Evolutionary conservation across 1,284 basidiomycete species (phyloP), one percentile per base, ranked within the genome.

Genomic region (Fomitopsis palustris): DNA sequence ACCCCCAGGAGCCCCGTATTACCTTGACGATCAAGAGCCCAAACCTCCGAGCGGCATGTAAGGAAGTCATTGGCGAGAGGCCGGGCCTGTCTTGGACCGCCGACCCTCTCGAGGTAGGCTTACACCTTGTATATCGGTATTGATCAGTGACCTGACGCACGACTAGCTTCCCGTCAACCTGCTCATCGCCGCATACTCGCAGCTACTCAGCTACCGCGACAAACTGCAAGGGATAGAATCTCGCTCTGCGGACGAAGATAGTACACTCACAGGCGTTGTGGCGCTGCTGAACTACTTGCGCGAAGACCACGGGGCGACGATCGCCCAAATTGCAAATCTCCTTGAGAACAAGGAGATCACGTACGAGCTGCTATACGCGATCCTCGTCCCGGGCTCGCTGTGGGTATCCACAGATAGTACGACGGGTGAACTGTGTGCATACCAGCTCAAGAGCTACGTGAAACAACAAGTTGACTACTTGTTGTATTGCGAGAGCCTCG

Each of bases 71-170:
- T 56, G 66, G 75, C 61, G 74, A 76, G 1, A 79, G 80, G 71
- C 79, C 78, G 12, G 82, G 82, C 17, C 69, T 84, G 12, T 84
- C 83, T 1, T 85, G 83, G 83, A 79, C 81, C 51, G 67, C 77
- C 1, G 78, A 83, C 25, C 81, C 81, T 3, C 70, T 84, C 4
- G 77, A 81, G 72, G 82, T 82, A 58, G 14, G 67, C 41, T 5
- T 8, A 33, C 9, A 5, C 29, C 39, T 6, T 9, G 23, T 33
- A 4, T 17, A 14, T 33, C 42, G n/a, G 1, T 7, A 16, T 12
- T 4, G 14, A 27, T 49, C 78, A 43, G 10, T 45, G 10, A 5
- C 6, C 23, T 27, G 43, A 27, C 23, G 43, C 8, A 5, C 38
- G 16, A 19, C 2, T 14, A 45, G 43, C 43, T 45, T 19, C 14